These are phyloP conservation scores for Metschnikowia amazonensis DNA, from an alignment of 805 yeast species.

Conservation along the genomic window DNA sequence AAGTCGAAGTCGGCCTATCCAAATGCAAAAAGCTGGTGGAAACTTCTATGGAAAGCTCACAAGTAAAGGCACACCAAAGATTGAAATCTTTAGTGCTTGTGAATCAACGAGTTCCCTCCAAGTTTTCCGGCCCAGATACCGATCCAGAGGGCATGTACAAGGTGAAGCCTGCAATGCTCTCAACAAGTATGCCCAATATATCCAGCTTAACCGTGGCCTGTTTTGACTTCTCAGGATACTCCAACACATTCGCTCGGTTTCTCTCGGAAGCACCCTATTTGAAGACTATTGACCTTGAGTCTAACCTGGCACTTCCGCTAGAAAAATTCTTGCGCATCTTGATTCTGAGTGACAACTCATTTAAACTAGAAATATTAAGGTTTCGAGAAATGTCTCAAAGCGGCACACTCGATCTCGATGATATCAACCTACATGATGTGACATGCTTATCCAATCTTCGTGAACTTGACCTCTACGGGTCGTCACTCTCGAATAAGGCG, in stretches of 20 bases:
- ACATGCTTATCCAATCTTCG: conserved; percentile 22
- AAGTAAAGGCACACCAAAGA: neutral
- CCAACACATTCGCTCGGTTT: conserved; percentile 26
- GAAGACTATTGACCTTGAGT: conserved; percentile 29
- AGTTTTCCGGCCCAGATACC: neutral
- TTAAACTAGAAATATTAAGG: conserved; percentile 23
- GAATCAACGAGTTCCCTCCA: neutral
- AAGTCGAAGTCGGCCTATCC: neutral
- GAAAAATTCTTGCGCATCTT: conserved; percentile 27
- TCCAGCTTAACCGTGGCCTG: conserved; percentile 20
- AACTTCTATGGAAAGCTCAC: neutral
- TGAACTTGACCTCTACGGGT: conserved; percentile 28
- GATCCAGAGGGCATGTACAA: conserved; percentile 1
- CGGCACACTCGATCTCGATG: conserved; percentile 24
- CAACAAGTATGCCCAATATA: neutral
- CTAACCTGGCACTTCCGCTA: conserved; percentile 29
- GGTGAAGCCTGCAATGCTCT: conserved; percentile 1
- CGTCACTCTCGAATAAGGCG: conserved; percentile 11
- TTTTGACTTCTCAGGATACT: conserved; percentile 24
- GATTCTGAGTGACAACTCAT: conserved; percentile 27
- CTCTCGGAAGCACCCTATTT: conserved; percentile 19
- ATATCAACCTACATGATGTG: conserved; percentile 24
- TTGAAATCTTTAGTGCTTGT: conserved; percentile 1
- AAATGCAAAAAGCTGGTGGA: neutral
- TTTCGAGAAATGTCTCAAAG: conserved; percentile 29